Conservation (phyloP, 345 rosid species). For the Kandelia obovata region DNA sequence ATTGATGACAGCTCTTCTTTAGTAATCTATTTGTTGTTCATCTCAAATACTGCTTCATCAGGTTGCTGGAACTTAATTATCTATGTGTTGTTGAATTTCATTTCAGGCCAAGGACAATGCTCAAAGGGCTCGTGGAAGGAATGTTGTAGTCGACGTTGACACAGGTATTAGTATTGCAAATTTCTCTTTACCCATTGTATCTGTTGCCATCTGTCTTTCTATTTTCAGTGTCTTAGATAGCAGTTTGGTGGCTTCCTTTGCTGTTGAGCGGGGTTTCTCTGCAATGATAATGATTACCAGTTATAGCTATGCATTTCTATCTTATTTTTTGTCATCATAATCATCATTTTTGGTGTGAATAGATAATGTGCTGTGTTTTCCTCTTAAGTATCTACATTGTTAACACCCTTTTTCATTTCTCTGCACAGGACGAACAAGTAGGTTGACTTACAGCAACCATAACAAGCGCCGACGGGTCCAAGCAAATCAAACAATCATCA, state of each 20-base stretch:
- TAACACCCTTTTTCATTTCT: background rate
- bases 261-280: too few relatives aligned
- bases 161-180: conserved; percentile 43
- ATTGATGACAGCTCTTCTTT: too few relatives aligned
- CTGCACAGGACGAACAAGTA: conserved; percentile 27
- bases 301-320: background rate
- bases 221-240: background rate
- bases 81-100: conserved; percentile 6
- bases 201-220: background rate
- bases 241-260: too few relatives aligned
- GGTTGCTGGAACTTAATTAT: background rate
- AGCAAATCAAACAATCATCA: conserved; percentile 27
- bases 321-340: too few relatives aligned
- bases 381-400: background rate
- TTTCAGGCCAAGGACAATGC: conserved; percentile 77
- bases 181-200: background rate
- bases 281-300: too few relatives aligned
- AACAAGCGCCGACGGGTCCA: conserved; percentile 44
- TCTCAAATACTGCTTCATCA: too few relatives aligned
- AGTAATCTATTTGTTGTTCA: too few relatives aligned
- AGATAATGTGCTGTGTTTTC: background rate
- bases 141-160: conserved; percentile 56
- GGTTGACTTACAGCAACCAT: conserved; percentile 25
- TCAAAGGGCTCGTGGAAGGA: conserved; percentile 39
- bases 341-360: too few relatives aligned